Conservation (phyloP, 2,329 filamentous ascomycete genomes). For the Clathrospora elynae region DNA sequence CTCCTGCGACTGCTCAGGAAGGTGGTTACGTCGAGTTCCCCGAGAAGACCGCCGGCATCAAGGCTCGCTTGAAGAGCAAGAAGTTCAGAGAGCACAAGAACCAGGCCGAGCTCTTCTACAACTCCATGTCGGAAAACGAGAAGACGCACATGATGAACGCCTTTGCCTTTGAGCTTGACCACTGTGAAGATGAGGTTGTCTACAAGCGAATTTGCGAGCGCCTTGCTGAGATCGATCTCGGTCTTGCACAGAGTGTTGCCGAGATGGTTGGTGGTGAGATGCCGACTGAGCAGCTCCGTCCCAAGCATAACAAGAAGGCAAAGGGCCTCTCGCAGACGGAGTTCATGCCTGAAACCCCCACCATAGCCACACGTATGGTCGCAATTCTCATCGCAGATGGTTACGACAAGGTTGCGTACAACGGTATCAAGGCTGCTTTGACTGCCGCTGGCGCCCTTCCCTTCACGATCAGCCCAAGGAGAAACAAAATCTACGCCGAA, state of each 20-base stretch:
- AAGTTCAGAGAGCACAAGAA: slow-evolving; percentile 80
- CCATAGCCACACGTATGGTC: slow-evolving; percentile 72
- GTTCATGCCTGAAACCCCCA: slow-evolving; percentile 65
- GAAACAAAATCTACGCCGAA: slow-evolving; percentile 68
- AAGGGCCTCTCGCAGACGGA: slow-evolving; percentile 72
- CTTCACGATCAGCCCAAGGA: slow-evolving; percentile 72
- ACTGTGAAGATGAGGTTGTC: slow-evolving; percentile 78
- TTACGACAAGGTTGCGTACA: slow-evolving; percentile 70
- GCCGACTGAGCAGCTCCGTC: slow-evolving; percentile 58
- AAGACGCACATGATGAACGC: slow-evolving; percentile 66
- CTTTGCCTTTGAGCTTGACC: slow-evolving; percentile 74
- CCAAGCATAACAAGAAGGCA: slow-evolving; percentile 71
- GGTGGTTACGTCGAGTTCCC: slow-evolving; percentile 73
- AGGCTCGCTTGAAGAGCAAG: slow-evolving; percentile 68
- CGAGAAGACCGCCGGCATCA: slow-evolving; percentile 69
- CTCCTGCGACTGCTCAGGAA: slow-evolving; percentile 65
- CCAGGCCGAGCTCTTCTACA: slow-evolving; percentile 83
- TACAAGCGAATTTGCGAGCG: slow-evolving; percentile 72
- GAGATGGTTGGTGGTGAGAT: slow-evolving; percentile 69
- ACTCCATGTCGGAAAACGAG: slow-evolving; percentile 71
- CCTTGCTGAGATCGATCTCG: slow-evolving; percentile 73
- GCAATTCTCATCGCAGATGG: slow-evolving; percentile 80
- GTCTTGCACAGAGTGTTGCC: slow-evolving; percentile 70
- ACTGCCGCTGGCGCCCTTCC: slow-evolving; percentile 67
- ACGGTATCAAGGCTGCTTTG: slow-evolving; percentile 67